Base-by-base conservation (phyloP, 1,284 basidiomycete genomes). In the Clitocybe nebularis region DNA sequence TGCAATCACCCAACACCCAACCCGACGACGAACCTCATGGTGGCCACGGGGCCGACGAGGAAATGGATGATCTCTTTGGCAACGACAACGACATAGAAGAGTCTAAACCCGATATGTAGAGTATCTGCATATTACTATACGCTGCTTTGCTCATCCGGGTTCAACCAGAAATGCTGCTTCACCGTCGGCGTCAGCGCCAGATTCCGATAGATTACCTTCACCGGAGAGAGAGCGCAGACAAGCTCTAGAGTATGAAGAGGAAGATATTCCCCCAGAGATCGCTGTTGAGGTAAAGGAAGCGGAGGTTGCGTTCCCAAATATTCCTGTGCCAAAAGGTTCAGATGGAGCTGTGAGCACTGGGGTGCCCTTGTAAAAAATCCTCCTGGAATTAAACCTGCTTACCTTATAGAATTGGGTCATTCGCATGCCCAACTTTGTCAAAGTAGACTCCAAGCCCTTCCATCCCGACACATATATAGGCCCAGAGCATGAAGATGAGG, bases 361-460 rank as follows among this genome's bases (percentile, higher is more conserved):
- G 26, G 33, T 35, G 13, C 16, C 16, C 28, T 22, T 23, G 34
- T 7, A 26, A 14, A 35, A 14, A 13, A 41, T 44, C 30, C 19
- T 26, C 34, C 30, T 16, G 39, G 25, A 19, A 16, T 34, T 47
- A 34, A 25, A 45, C 37, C 11, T 30, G 29, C n/a, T 22, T 7
- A 33, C 28, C 41, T 32, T 40, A 36, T 55, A 90, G 88, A 79
- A 81, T 51, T 91, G 87, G 86, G 82, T 89, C 41, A 78, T 89
- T 44, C 77, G 84, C 33, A 79, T 91, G 63, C 90, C 90, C 11
- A 90, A 88, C 60, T 92, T 87, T 55, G 77, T 93, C 37, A 81
- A 82, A 57, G 74, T 93, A 36, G 86, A 91, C 56, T 77, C 87
- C 1, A 84, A 85, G 49, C 87, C 90, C 1, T 93, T 89, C 58